Conservation (phyloP, 2,329 filamentous ascomycete species). For the Talaromyces albobiverticillius region DNA sequence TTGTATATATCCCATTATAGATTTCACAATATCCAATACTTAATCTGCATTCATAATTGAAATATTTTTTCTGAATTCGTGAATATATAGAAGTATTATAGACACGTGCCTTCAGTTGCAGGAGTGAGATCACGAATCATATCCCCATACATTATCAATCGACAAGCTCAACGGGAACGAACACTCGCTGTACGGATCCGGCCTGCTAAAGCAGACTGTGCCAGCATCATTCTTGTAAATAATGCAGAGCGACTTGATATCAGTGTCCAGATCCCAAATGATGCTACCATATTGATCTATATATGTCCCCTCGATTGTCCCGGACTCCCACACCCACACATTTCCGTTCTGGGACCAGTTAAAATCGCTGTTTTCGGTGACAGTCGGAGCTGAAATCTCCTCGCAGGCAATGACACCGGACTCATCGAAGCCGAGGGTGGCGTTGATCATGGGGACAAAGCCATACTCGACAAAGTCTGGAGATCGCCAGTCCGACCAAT, state of each 20-base stretch:
- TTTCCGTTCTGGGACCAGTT: not conserved
- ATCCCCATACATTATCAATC: not conserved
- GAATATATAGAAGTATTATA: too few species aligned
- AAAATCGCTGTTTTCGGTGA: not conserved
- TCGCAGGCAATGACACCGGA: not conserved
- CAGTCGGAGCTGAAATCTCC: not conserved
- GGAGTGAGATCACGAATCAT: too few species aligned
- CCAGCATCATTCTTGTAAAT: not conserved
- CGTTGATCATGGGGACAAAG: not conserved
- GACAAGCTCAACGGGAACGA: not conserved
- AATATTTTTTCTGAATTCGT: too few species aligned
- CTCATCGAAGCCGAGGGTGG: not conserved
- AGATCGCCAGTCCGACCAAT: conserved; percentile 53
- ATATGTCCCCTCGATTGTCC: not conserved
- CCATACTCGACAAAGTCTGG: conserved; percentile 18
- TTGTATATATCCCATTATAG: too few species aligned
- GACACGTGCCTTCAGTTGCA: too few species aligned
- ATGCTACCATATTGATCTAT: not conserved
- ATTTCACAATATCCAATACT: too few species aligned
- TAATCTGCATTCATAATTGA: too few species aligned
- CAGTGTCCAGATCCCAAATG: not conserved
- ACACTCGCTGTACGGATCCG: not conserved
- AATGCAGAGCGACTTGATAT: not conserved
- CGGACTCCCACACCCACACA: not conserved
- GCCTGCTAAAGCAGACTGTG: not conserved